Base-by-base conservation (phyloP, 2,329 filamentous ascomycete species). In the Incumbomyces lentus region DNA sequence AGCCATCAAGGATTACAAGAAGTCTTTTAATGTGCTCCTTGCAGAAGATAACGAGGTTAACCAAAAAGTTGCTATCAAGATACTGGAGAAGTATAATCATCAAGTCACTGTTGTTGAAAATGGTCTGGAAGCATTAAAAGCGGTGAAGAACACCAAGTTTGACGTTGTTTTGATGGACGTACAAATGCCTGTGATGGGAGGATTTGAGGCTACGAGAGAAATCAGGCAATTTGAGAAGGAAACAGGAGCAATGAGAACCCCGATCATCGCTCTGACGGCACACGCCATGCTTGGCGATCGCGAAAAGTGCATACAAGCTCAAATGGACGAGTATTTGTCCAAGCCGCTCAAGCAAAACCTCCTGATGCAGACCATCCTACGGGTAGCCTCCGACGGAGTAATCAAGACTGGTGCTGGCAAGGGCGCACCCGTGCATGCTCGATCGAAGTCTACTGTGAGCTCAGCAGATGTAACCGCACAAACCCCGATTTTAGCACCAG, bases 161-260 rank as follows among this genome's bases (percentile, higher is more conserved):
- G 92, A 98, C 64, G 86, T 95, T 51, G 92, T 98, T 54, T 75
- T 98, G 40, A 98, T 98, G 92, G 92, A 98, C 62, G 92, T 98
- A 14, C 92, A 96, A 64, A 98, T 98, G 92, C 92, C 92, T n/a
- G 85, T 96, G 59, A 96, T 96, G 89, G 92, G 92, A 62, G 92
- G 92, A 37, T 96, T 98, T 62, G 92, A 98, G 68, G 89, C 92
- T 12, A 98, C 92, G 3, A 86, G 82, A 56, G 95, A 95, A 71
- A 98, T 98, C 56, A 81, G 92, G 59, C 88, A 95, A 64, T 96
- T 90, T 64, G 92, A 98, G 65, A 81, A 83, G 50, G 84, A 82
- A 54, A 78, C 86, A 56, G 82, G 82, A 46, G 76, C 86, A 30
- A 81, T 86, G 48, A 79, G 90, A 44, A 95, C 90, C 10, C 92